These are phyloP conservation scores for Epicoccum sorghinum DNA, from an alignment of 2,329 filamentous ascomycete species.

Conservation along the genomic window DNA sequence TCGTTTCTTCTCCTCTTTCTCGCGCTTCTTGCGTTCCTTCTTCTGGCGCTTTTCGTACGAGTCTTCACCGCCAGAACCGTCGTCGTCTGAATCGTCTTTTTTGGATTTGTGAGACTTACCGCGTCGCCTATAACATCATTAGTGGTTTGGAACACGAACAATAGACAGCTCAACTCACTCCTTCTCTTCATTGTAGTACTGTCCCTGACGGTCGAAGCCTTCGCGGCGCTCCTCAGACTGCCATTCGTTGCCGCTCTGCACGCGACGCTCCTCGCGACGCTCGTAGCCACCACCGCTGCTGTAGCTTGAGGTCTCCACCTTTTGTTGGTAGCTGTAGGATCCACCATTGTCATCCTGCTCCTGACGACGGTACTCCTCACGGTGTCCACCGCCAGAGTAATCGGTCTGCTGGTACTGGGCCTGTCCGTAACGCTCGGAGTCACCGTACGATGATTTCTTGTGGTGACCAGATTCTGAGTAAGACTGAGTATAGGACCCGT, in stretches of 20 bases:
- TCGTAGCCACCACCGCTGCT: slow-evolving; percentile 60
- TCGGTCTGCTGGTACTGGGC: slow-evolving; percentile 66
- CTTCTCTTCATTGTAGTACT: slow-evolving; percentile 51
- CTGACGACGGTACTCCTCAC: slow-evolving; percentile 66
- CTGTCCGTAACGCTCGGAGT: slow-evolving; percentile 63
- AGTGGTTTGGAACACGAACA: slow-evolving; percentile 4
- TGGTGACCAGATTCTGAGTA: slow-evolving; percentile 67
- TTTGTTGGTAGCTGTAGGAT: slow-evolving; percentile 64
- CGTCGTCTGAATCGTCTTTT: slow-evolving; percentile 48
- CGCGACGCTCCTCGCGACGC: slow-evolving; percentile 62
- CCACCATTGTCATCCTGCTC: slow-evolving; percentile 58
- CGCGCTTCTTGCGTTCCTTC: slow-evolving; percentile 19
- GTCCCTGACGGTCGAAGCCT: slow-evolving; percentile 44
- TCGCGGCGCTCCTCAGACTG: slow-evolving; percentile 45
- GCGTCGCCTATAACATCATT: slow-evolving; percentile 34
- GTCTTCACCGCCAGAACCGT: slow-evolving; percentile 42
- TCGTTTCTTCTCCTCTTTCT: slow-evolving; percentile 49
- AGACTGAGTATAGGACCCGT: slow-evolving; percentile 67
- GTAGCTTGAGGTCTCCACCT: slow-evolving; percentile 59
- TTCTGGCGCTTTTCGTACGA: slow-evolving; percentile 24
- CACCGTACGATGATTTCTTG: slow-evolving; percentile 37
- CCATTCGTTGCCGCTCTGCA: slow-evolving; percentile 53
- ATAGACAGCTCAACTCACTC: slow-evolving; percentile 36
- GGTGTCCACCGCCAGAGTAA: slow-evolving; percentile 62
- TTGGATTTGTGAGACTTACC: slow-evolving; percentile 45